Conservation (phyloP, 768 basidiomycete genomes). For the Saitozyma sp. region DNA sequence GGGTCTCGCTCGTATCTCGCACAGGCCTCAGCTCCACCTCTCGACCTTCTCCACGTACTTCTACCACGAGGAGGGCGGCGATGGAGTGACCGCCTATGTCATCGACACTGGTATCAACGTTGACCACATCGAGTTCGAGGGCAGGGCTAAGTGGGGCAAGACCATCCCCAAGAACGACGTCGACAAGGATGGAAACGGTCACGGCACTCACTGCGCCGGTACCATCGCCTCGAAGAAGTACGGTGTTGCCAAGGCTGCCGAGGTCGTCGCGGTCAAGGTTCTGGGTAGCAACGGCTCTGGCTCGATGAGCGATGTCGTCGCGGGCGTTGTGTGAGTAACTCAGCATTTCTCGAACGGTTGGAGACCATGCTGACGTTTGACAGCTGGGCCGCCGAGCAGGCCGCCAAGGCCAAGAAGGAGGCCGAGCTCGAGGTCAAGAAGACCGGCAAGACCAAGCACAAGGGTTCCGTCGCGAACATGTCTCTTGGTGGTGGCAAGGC, state of each 20-base stretch:
- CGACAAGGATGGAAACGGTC: slow-evolving; percentile 91
- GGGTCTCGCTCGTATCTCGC: slow-evolving; percentile 95
- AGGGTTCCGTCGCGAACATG: slow-evolving; percentile 82
- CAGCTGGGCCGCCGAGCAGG: slow-evolving; percentile 64
- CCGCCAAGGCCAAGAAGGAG: slow-evolving; percentile 59
- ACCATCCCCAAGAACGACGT: slow-evolving; percentile 80
- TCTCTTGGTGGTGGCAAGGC: slow-evolving; percentile 95
- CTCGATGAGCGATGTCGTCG: slow-evolving; percentile 89
- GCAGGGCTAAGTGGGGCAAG: slow-evolving; percentile 73
- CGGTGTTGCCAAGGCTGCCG: slow-evolving; percentile 92
- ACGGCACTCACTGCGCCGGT: slow-evolving; percentile 90
- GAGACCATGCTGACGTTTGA: slow-evolving; percentile 1
- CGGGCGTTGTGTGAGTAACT: slow-evolving; percentile 69
- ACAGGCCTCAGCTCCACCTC: slow-evolving; percentile 72
- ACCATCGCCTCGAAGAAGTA: slow-evolving; percentile 92
- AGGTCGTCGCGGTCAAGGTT: slow-evolving; percentile 57
- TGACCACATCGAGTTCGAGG: slow-evolving; percentile 79
- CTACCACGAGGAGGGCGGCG: slow-evolving; percentile 70
- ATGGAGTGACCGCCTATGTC: slow-evolving; percentile 82
- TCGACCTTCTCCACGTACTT: slow-evolving; percentile 81
- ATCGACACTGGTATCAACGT: slow-evolving; percentile 70
- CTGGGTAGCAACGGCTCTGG: slow-evolving; percentile 93
- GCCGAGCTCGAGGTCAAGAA: slow-evolving; percentile 67
- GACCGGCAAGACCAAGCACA: slow-evolving; percentile 79
- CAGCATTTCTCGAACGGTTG: no score